phyloP scores from a whole-genome alignment of 768 basidiomycete genomes.

The Paxillus rubicundulus region DNA sequence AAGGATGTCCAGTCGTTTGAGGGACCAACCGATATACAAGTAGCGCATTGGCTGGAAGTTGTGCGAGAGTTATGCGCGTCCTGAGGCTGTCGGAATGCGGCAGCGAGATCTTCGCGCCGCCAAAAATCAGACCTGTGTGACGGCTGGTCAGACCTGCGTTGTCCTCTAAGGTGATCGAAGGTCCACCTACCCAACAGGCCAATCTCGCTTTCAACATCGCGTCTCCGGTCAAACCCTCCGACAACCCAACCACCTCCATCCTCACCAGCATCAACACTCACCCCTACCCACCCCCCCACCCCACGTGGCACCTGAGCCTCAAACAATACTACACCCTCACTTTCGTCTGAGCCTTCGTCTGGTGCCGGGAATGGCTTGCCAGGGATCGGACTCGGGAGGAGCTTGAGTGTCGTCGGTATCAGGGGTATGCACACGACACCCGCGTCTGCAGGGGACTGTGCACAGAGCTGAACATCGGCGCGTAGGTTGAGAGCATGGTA shows the following conservation, averaged over 20 bases:
- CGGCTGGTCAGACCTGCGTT: slow-evolving; percentile 9
- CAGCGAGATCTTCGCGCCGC: slow-evolving; percentile 34
- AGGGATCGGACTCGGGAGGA: slow-evolving; percentile 60
- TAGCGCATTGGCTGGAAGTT: slow-evolving; percentile 56
- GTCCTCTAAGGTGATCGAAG: background rate
- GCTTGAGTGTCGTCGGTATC: slow-evolving; percentile 48
- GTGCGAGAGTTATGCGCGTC: slow-evolving; percentile 50
- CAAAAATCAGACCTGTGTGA: slow-evolving; percentile 40
- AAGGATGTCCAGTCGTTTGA: slow-evolving; percentile 11
- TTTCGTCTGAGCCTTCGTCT: slow-evolving; percentile 68
- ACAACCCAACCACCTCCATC: slow-evolving; percentile 61
- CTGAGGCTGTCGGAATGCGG: slow-evolving; percentile 32
- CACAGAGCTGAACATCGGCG: slow-evolving; percentile 50
- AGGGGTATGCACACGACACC: slow-evolving; percentile 38
- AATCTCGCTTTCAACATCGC: slow-evolving; percentile 32
- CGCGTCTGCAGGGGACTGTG: slow-evolving; percentile 16
- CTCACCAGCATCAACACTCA: slow-evolving; percentile 47
- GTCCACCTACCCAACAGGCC: slow-evolving; percentile 42
- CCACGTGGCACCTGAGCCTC: slow-evolving; percentile 43
- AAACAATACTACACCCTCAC: slow-evolving; percentile 67
- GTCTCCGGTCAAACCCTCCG: slow-evolving; percentile 46
- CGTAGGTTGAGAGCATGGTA: slow-evolving; percentile 44
- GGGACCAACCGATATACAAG: slow-evolving; percentile 61
- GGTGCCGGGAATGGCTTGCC: slow-evolving; percentile 62
- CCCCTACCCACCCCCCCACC: slow-evolving; percentile 45